phyloP scores from a whole-genome alignment of 2,329 filamentous ascomycete genomes.

The Leptosphaerulina australis region DNA sequence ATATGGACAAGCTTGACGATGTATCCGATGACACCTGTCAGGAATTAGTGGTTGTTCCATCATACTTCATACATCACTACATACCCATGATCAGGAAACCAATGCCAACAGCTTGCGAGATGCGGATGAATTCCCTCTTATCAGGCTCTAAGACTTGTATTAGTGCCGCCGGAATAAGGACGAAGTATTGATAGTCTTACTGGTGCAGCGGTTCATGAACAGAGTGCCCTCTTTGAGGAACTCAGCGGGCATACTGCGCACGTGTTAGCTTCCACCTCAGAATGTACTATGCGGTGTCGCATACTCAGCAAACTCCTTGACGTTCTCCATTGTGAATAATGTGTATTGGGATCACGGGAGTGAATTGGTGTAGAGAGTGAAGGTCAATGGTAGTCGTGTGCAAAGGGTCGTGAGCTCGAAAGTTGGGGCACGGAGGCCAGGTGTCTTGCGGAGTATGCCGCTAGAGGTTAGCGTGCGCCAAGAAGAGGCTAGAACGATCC shows the following conservation, averaged over 20 bases:
- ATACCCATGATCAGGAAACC: conserved; percentile 59
- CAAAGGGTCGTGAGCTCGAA: conserved; percentile 26
- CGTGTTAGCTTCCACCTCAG: conserved; percentile 26
- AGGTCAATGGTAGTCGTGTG: conserved; percentile 19
- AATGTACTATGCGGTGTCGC: conserved; percentile 10
- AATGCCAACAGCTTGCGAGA: conserved; percentile 59
- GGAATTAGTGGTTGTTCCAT: background rate
- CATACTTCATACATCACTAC: background rate
- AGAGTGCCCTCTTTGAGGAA: conserved; percentile 56
- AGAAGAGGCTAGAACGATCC: conserved; percentile 8
- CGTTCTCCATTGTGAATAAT: conserved; percentile 65
- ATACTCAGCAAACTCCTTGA: conserved; percentile 71
- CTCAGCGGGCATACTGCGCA: conserved; percentile 47
- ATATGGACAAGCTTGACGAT: conserved; percentile 61
- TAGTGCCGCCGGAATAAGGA: conserved; percentile 1
- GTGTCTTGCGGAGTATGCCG: conserved; percentile 32
- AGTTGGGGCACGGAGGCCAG: conserved; percentile 33
- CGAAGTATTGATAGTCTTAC: conserved; percentile 18
- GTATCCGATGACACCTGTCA: conserved; percentile 55
- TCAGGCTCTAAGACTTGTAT: conserved; percentile 52
- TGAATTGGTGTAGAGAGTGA: conserved; percentile 1
- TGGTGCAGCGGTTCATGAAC: conserved; percentile 58
- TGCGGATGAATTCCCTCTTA: conserved; percentile 51
- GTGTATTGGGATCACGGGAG: conserved; percentile 1
- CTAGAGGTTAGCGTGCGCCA: conserved; percentile 25